Base-by-base conservation (phyloP, 495 filamentous ascomycete genomes). In the Glonium stellatum region DNA sequence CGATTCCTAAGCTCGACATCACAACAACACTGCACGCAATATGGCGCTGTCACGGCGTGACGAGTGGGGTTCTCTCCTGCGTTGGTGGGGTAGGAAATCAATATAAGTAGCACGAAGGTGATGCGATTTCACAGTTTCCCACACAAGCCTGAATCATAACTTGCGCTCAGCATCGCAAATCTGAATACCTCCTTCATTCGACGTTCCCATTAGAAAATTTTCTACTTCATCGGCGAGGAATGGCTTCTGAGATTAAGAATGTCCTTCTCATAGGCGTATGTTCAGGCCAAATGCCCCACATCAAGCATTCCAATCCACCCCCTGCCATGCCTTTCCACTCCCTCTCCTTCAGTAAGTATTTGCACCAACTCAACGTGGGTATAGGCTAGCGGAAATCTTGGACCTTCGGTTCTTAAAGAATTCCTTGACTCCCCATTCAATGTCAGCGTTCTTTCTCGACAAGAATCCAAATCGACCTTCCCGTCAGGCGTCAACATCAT, bases 381-480 rank as follows among this genome's bases (percentile, higher is more conserved):
- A 2, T n/a, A 76, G 75, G 72, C 72, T 46, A 69, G 62, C 42
- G 76, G 72, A 39, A 74, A 69, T 48, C 62, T 77, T 46, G 73
- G 78, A 35, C 68, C 67, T 13, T 62, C 70, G 49, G 70, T 78
- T 54, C 69, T 77, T 58, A 55, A 63, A 23, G 70, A 66, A 27
- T 70, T 76, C 37, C 66, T 80, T 13, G 31, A 51, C 9, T 60
- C 69, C 1, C 27, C 80, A 57, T 91, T 92, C 77, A 78, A 78
- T 66, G 79, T 90, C 68, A 76, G 75, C 41, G 68, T 76, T 35
- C 67, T 81, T 47, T 70, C 74, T 35, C 78, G 79, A 58, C 53
- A 65, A 50, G 68, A 66, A 9, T 77, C 73, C 39, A 69, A 51
- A 18, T 67, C 74, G 4, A 73, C 66, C 19, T 79, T 78, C 63